Base-by-base conservation (phyloP, 2,329 filamentous ascomycete species). In the Ophiocordyceps camponoti-leonardi region DNA sequence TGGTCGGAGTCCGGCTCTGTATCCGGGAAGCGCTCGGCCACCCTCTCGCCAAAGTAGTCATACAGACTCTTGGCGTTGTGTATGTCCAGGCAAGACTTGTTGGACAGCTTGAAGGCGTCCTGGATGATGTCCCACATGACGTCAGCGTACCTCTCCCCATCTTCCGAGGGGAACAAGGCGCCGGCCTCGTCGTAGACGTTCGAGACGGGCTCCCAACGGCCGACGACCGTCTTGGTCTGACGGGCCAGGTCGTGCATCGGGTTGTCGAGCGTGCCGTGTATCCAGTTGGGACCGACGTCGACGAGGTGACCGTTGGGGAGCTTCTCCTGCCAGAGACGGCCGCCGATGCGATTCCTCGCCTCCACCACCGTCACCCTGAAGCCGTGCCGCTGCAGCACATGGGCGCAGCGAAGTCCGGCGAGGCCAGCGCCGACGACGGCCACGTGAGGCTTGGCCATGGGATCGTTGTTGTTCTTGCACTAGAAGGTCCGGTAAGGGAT, bases 271-370 rank as follows among this genome's bases (percentile, higher is more conserved):
- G 79, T 84, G 31, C 83, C 82, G 49, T 87, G 82, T 44, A 87
- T 84, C 82, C 82, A 87, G 53, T 86, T 87, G n/a, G 82, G 79
- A 0, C 83, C 83, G 30, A 73, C 59, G 51, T 79, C 75, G n/a
- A 75, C 67, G 8, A 67, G 51, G 28, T 65, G 61, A 0, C 69
- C 69, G 37, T 70, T 72, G 13, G 63, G 60, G 4, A 78, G 62
- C 20, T 55, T 58, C 44, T 66, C 60, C 53, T 78, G 75, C 46
- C 68, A 62, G 28, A 83, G 67, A 30, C 82, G 71, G 1, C 82
- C 82, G 12, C 82, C 82, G 37, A 86, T 56, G 7, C 82, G 71
- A 54, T 79, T 61, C 16, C 82, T 69, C 10, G 74, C 83, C 57
- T 87, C 82, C 18, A 86, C 63, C 13, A 86, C 66, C 0, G 81